These are phyloP conservation scores for Myriosclerotinia curreyana DNA, from an alignment of 2,329 filamentous ascomycete species.

Conservation along the genomic window DNA sequence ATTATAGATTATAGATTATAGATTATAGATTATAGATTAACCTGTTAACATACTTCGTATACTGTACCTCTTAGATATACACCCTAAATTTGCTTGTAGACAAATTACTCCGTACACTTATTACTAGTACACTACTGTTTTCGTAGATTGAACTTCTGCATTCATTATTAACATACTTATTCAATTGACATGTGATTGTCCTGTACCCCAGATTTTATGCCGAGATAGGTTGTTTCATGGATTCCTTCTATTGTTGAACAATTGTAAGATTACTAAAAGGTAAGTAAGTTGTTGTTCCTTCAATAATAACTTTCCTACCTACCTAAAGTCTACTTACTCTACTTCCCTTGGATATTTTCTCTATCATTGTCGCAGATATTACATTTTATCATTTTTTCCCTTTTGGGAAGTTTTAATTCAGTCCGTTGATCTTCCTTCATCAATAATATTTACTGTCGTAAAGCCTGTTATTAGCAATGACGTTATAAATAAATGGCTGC, in stretches of 20 bases:
- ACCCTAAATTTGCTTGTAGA: too few species aligned
- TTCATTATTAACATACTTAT: too few species aligned
- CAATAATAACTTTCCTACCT: too few species aligned
- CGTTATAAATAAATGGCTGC: conserved; percentile 40
- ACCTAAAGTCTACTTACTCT: not conserved
- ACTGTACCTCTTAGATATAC: too few species aligned
- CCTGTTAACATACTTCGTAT: too few species aligned
- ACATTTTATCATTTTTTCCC: not conserved
- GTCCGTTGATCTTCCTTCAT: conserved; percentile 3
- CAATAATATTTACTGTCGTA: conserved; percentile 10
- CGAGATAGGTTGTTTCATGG: not conserved
- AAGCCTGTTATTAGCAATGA: conserved; percentile 34
- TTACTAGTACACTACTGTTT: too few species aligned
- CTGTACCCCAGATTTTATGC: conserved; percentile 19
- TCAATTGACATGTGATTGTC: conserved; percentile 1
- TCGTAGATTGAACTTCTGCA: too few species aligned
- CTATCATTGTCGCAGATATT: not conserved
- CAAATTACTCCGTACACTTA: too few species aligned
- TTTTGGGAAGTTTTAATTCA: not conserved
- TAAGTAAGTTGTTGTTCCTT: too few species aligned
- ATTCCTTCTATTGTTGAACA: not conserved
- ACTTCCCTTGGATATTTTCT: not conserved
- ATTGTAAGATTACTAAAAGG: too few species aligned
- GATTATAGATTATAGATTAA: too few species aligned
- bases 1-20: too few species aligned